A percentile compares a stretch with the other conserved stretches of the same genome.
These are phyloP conservation scores for Neurospora crassa DNA, from an alignment of 2,329 filamentous ascomycete species.

Conservation along the genomic window DNA sequence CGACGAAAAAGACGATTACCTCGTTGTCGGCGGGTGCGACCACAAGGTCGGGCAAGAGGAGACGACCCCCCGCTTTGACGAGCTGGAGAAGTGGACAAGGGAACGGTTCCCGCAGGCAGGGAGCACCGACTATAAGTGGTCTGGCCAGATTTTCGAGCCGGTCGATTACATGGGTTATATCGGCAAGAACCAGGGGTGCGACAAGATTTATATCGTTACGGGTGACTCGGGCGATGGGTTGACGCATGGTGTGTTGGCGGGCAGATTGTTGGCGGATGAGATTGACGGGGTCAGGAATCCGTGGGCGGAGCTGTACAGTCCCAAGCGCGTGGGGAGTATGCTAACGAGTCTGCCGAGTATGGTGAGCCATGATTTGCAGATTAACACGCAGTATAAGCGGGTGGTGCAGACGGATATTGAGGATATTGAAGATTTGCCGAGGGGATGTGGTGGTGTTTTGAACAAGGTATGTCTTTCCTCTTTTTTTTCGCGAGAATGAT, in stretches of 20 bases:
- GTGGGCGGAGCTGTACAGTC: slow-evolving; percentile 41
- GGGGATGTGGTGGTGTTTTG: slow-evolving; percentile 41
- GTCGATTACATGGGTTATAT: slow-evolving; percentile 46
- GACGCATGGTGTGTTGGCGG: slow-evolving; percentile 45
- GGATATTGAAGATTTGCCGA: slow-evolving; percentile 45
- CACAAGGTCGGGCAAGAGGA: slow-evolving; percentile 48
- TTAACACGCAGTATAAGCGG: slow-evolving; percentile 47
- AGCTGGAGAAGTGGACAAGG: slow-evolving; percentile 43
- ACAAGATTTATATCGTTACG: slow-evolving; percentile 43
- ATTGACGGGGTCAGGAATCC: slow-evolving; percentile 39
- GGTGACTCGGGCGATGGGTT: slow-evolving; percentile 49
- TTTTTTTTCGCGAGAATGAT: not conserved
- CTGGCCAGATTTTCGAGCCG: slow-evolving; percentile 47
- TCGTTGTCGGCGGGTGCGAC: slow-evolving; percentile 47
- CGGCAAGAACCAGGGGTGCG: slow-evolving; percentile 41
- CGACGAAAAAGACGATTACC: slow-evolving; percentile 43
- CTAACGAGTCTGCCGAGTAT: slow-evolving; percentile 34
- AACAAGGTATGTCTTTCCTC: slow-evolving; percentile 25
- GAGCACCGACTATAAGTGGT: slow-evolving; percentile 45
- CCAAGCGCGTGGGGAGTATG: slow-evolving; percentile 35
- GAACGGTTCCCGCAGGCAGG: slow-evolving; percentile 41
- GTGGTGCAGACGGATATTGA: slow-evolving; percentile 42
- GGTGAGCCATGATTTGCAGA: slow-evolving; percentile 41
- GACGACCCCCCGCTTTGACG: slow-evolving; percentile 33
- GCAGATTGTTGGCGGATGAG: slow-evolving; percentile 41